These are phyloP conservation scores for Mycena haematopus DNA, from an alignment of 768 basidiomycete genomes.

Conservation along the genomic window DNA sequence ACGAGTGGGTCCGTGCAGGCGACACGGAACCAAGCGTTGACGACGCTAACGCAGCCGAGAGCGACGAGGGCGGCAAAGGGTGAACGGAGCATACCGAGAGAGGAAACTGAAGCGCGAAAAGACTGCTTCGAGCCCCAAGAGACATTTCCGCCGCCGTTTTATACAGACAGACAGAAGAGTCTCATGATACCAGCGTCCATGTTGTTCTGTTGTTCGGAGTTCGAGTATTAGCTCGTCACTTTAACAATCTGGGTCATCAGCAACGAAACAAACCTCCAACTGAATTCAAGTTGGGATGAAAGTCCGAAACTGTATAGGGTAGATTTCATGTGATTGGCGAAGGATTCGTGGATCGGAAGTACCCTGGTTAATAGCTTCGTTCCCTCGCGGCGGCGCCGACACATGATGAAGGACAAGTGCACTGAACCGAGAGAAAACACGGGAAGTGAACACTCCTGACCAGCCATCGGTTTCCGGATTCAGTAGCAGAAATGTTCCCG, in stretches of 20 bases:
- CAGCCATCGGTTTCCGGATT: not conserved
- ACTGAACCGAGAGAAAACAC: not conserved
- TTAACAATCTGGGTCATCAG: too few species aligned
- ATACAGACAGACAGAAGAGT: not conserved
- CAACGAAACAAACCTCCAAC: too few species aligned
- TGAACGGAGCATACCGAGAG: not conserved
- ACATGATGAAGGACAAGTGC: too few species aligned
- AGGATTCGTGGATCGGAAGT: not conserved
- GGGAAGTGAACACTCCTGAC: not conserved
- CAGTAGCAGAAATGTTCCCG: too few species aligned
- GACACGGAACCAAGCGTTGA: conserved; percentile 49
- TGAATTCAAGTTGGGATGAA: too few species aligned
- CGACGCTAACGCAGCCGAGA: conserved; percentile 27
- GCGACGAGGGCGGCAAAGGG: conserved; percentile 18
- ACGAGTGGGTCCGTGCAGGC: conserved; percentile 48
- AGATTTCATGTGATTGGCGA: not conserved
- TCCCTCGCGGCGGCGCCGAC: too few species aligned
- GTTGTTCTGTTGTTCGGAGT: too few species aligned
- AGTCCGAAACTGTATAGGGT: not conserved
- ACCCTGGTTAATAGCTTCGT: too few species aligned
- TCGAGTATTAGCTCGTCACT: too few species aligned
- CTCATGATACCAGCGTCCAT: too few species aligned
- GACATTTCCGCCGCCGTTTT: conserved; percentile 6
- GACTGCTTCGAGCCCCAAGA: not conserved
- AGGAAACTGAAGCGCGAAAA: not conserved